Base-by-base conservation (phyloP, 2,329 filamentous ascomycete species). In the Hypoxylon sp. region DNA sequence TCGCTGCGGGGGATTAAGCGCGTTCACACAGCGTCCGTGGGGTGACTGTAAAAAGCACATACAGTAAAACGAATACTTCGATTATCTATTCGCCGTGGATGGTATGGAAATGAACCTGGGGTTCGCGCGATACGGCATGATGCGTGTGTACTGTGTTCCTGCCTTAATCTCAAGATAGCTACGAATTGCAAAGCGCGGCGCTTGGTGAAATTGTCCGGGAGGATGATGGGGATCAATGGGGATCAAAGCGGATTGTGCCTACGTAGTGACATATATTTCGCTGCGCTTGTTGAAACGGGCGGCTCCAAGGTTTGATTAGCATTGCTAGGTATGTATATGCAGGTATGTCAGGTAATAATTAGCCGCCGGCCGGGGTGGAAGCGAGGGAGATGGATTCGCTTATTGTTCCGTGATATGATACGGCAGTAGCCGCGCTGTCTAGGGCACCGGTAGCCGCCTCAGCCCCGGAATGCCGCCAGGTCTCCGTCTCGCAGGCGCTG, bases 391-490 rank as follows among this genome's bases (percentile, higher is more conserved):
- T 22, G 13, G 29, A 11, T 11, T 46, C 53, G 39, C 26, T 54
- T 54, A 54, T 5, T 11, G 3, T 26, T 19, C 35, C 51, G 33
- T n/a, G 31, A 39, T 48, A 37, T 62, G 63, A 62, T 67, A 70
- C 60, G 63, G 57, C 58, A 53, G 37, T 65, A 72, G 65, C 55
- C 68, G 63, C 68, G 65, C 37, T 56, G 59, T 42, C 29, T 17
- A 26, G 50, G 48, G 58, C 10, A 3, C 56, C 48, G 53, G 63
- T 61, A 67, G 50, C 35, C 70, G 70, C 66, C 71, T 56, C 66
- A 71, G 69, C 69, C 68, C 63, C 66, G 66, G 67, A 56, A 71
- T 70, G 47, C 68, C 69, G 68, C 63, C 63, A 71, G 69, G 69
- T 56, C 69, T 69, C 69, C 69, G 56, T 47, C n/a, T 37, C 22